Conservation (phyloP, 2,329 filamentous ascomycete species). For the Arthroderma sp. region DNA sequence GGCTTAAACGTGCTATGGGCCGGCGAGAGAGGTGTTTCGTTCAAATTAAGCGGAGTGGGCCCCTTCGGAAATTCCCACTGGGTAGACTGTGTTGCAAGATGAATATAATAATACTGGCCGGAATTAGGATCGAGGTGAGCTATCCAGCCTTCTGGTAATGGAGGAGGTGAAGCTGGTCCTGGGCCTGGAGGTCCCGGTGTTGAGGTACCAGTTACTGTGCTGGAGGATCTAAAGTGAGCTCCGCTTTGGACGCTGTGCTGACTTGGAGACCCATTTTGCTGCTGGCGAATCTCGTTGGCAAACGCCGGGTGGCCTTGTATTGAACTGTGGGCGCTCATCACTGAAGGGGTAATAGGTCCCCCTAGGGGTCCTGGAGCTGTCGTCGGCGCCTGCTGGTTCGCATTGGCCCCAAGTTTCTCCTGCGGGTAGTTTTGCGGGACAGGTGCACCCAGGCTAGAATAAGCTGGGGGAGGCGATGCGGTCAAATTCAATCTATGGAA, state of each 20-base stretch:
- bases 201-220: neutral
- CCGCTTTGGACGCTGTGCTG: slow-evolving; percentile 35
- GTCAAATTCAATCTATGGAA: slow-evolving; percentile 68
- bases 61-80: slow-evolving; percentile 99
- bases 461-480: slow-evolving; percentile 85
- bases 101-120: slow-evolving; percentile 98
- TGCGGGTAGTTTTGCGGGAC: slow-evolving; percentile 49
- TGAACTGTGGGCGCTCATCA: slow-evolving; percentile 12
- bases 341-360: slow-evolving; percentile 13
- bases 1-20: slow-evolving; percentile 56
- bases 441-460: slow-evolving; percentile 56
- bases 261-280: slow-evolving; percentile 13
- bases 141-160: slow-evolving; percentile 95
- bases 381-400: slow-evolving; percentile 3
- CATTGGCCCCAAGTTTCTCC: slow-evolving; percentile 50
- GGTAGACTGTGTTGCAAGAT: slow-evolving; percentile 84
- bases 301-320: slow-evolving; percentile 66
- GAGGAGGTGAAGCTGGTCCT: slow-evolving; percentile 72
- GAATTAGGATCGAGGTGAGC: slow-evolving; percentile 90
- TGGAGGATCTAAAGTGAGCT: slow-evolving; percentile 23
- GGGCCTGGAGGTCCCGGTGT: slow-evolving; percentile 25
- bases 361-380: slow-evolving; percentile 13
- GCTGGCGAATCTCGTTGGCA: slow-evolving; percentile 58
- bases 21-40: slow-evolving; percentile 70
- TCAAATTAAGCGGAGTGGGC: slow-evolving; percentile 74